Base-by-base conservation (phyloP, 192 early-diverging fungal genomes). In the Podila horticola region DNA sequence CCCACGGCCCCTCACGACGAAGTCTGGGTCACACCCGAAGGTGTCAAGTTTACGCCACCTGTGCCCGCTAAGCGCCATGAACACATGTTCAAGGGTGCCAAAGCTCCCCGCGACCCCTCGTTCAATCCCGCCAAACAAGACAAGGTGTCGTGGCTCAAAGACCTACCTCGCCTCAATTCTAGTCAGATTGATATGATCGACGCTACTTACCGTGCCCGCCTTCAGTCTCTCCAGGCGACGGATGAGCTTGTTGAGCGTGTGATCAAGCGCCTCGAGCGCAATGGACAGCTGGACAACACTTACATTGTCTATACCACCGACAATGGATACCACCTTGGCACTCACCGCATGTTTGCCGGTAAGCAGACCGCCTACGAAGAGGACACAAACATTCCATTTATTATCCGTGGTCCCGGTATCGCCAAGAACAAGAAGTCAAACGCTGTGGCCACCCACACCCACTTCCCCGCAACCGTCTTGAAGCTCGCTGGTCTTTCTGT, bases 271-370 rank as follows among this genome's bases (percentile, higher is more conserved):
- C 71, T 92, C 24, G 85, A 87, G 67, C 33, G 69, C 13, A 69
- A 86, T 63, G 84, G 85, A 17, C 77, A 84, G 55, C 62, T 91
- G 15, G 90, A 90, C 58, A 89, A 92, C 69, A 90, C 89, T 15
- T 88, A 87, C 55, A 75, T 93, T 22, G 73, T 93, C 66, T 93
- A 92, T 66, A 86, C 88, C 2, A 81, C 88, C 20, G 92, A 93
- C 61, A 93, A 93, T 64, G 92, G 92, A 22, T 93, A 90, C 63
- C 92, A 93, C 65, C 67, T 93, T 20, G 92, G 92, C 6, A 84
- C 87, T 20, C 91, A 92, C 57, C 88, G 90, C 20, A 76, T 89
- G 29, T 84, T 83, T 22, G 84, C 88, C 13, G 92, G 91, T n/a
- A 93, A 93, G 64, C 83, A 84, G 31, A 85, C 87, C 11, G 84